phyloP scores from a whole-genome alignment of 768 basidiomycete genomes.

The Postia placenta region DNA sequence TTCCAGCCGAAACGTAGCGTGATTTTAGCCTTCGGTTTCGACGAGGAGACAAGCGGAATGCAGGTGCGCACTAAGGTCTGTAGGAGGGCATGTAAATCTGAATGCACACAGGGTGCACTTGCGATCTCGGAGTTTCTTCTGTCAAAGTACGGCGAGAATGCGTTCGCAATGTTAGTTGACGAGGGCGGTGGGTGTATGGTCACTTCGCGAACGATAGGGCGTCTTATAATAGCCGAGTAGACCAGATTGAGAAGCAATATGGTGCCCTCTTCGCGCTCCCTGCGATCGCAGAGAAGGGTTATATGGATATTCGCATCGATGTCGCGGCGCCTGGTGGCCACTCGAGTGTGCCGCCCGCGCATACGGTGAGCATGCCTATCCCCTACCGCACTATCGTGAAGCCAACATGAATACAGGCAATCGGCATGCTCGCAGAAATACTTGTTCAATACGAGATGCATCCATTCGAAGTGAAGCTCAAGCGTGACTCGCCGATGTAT shows the following conservation, averaged over 20 bases:
- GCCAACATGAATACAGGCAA: too few relatives aligned
- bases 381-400: too few relatives aligned
- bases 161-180: slow-evolving; percentile 77
- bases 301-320: slow-evolving; percentile 53
- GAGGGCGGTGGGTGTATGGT: too few relatives aligned
- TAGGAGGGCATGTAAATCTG: too few relatives aligned
- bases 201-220: too few relatives aligned
- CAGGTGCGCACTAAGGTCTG: too few relatives aligned
- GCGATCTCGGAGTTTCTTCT: slow-evolving; percentile 42
- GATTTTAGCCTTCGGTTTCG: slow-evolving; percentile 40
- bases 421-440: slow-evolving; percentile 61
- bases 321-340: slow-evolving; percentile 75
- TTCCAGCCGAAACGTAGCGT: slow-evolving; percentile 39
- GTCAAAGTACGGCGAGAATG: slow-evolving; percentile 60
- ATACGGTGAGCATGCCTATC: slow-evolving; percentile 48
- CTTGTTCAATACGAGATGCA: slow-evolving; percentile 65
- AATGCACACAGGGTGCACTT: slow-evolving; percentile 60
- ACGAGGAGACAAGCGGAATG: slow-evolving; percentile 41
- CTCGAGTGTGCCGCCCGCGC: slow-evolving; percentile 75
- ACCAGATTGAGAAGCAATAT: slow-evolving; percentile 21
- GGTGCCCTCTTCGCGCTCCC: slow-evolving; percentile 55
- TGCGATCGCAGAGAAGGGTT: slow-evolving; percentile 72
- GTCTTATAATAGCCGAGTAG: too few relatives aligned
- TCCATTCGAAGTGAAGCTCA: slow-evolving; percentile 48
- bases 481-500: slow-evolving; percentile 53